Conservation (phyloP, 306 rosid species). For the Adenanthera pavonina region DNA sequence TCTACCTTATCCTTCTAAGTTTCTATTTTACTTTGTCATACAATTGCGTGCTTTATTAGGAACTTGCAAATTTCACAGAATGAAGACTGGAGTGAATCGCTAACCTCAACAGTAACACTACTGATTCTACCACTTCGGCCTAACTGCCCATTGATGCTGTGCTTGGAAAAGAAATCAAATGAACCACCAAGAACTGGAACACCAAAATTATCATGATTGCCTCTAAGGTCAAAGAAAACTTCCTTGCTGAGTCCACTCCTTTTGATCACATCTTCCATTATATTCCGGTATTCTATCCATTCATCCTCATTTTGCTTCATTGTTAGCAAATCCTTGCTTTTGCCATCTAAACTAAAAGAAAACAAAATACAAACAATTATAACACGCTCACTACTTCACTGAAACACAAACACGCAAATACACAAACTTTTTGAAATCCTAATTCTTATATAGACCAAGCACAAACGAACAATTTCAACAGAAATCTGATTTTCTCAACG, state of each 20-base stretch:
- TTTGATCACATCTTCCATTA: constrained; percentile 67
- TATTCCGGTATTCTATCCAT: constrained; percentile 77
- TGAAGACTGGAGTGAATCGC: constrained; percentile 33
- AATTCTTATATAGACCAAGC: neutral
- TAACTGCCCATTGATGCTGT: constrained; percentile 81
- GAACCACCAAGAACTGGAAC: constrained; percentile 75
- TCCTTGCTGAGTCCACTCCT: constrained; percentile 70
- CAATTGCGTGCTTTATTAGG: neutral
- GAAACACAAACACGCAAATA: neutral
- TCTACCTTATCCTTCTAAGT: neutral
- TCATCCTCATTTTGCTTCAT: constrained; percentile 90
- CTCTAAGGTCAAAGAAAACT: constrained; percentile 81
- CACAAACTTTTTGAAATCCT: neutral
- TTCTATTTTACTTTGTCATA: neutral
- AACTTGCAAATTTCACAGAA: constrained; percentile 24
- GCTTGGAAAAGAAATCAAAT: constrained; percentile 80
- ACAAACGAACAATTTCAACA: neutral
- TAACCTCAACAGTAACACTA: constrained; percentile 86
- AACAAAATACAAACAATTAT: constrained; percentile 3
- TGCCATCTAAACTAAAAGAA: constrained; percentile 62
- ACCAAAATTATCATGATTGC: constrained; percentile 92
- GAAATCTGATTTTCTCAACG: neutral
- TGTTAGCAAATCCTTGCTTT: constrained; percentile 86
- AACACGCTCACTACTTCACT: neutral
- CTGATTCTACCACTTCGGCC: constrained; percentile 64